Evolutionary conservation across 805 yeast genomes (phyloP).

Genomic region (Pichia scutulata): DNA sequence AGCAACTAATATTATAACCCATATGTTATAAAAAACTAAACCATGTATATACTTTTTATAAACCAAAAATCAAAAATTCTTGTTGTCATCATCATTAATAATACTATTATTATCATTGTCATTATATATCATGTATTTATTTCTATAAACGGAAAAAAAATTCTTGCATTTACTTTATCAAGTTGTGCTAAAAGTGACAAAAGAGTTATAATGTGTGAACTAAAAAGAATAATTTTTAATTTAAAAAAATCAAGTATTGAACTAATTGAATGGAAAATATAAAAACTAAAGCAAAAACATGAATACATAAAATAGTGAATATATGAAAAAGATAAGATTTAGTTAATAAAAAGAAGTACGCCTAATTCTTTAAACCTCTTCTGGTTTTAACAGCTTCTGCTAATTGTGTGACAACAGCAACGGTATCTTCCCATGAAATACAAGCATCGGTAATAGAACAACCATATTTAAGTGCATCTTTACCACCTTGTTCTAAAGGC

Average conservation of each 20-base stretch:
- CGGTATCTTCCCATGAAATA: slow-evolving; percentile 85
- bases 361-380: slow-evolving; percentile 34
- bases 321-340: not conserved
- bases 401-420: slow-evolving; percentile 55
- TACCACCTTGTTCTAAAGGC: slow-evolving; percentile 53
- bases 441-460: slow-evolving; percentile 97
- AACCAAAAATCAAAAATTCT: no score
- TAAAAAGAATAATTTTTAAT: no score
- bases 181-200: no score
- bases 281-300: not conserved
- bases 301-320: not conserved
- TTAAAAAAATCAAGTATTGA: not conserved
- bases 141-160: no score
- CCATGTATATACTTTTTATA: not conserved
- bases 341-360: not conserved
- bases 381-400: slow-evolving; percentile 77
- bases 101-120: not conserved
- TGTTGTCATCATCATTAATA: not conserved
- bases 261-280: not conserved
- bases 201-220: no score
- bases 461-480: slow-evolving; percentile 74
- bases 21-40: slow-evolving; percentile 30
- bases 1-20: slow-evolving; percentile 59
- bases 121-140: not conserved
- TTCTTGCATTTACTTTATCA: no score